These are phyloP conservation scores for Sclerotinia minor DNA, from an alignment of 2,329 filamentous ascomycete species.

Conservation along the genomic window DNA sequence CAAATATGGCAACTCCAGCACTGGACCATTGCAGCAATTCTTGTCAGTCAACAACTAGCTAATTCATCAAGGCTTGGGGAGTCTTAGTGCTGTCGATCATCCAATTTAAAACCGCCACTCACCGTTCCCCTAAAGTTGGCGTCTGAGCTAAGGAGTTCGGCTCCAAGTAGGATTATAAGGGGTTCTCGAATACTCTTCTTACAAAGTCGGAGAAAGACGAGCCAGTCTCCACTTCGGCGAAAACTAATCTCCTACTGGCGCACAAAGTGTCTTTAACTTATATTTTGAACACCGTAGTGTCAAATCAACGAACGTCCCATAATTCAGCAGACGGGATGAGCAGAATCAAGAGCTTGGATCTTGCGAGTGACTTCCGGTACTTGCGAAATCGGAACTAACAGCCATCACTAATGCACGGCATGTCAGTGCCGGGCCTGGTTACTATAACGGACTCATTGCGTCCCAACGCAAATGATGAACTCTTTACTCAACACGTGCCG, in stretches of 20 bases:
- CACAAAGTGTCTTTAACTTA: background rate
- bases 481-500: background rate
- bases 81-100: conserved; percentile 8
- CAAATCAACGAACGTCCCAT: background rate
- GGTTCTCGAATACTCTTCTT: background rate
- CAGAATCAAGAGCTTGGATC: background rate
- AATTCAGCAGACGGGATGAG: conserved; percentile 1
- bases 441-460: background rate
- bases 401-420: background rate
- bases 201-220: background rate
- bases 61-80: background rate
- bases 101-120: background rate
- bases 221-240: background rate
- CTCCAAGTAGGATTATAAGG: background rate
- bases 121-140: background rate
- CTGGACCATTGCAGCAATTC: background rate
- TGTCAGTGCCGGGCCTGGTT: conserved; percentile 5
- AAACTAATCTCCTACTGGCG: background rate
- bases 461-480: background rate
- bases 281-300: background rate
- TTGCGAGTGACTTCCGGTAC: background rate
- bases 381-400: background rate
- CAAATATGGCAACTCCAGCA: conserved; percentile 2
- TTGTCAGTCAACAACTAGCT: background rate
- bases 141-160: background rate